Base-by-base conservation (phyloP, 768 basidiomycete genomes). In the Kwoniella sp. region DNA sequence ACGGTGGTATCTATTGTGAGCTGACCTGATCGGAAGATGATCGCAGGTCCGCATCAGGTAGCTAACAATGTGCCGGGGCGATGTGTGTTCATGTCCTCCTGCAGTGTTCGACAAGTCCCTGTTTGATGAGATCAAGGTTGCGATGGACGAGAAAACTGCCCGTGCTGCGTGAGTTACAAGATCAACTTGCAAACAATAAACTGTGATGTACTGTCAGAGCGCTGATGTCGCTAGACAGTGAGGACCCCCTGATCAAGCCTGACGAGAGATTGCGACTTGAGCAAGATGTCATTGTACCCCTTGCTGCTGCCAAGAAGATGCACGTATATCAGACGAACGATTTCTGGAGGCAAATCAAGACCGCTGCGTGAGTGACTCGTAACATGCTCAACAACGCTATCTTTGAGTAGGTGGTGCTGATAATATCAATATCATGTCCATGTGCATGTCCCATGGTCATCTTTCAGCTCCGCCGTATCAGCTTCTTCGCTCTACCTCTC, bases 321-420 rank as follows among this genome's bases (percentile, higher is more conserved):
- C 82, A 75, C 64, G 83, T 82, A 1, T 83, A 79, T 77, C 75
- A 79, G 66, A 77, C 79, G 21, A 74, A 65, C 17, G 75, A 80
- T 36, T 81, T 81, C 66, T 83, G 82, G 82, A 68, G 79, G 8
- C 82, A 82, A 65, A 82, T 83, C 76, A 83, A 83, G 78, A 77
- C 77, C 10, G 82, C 82, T 33, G 82, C 80, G 77, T 81, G 54
- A 57, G 78, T 77, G 40, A 33, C 8, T 25, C 22, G n/a, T n/a
- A n/a, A n/a, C n/a, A n/a, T n/a, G n/a, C n/a, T n/a, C n/a, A n/a
- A n/a, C n/a, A n/a, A 37, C 2, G 30, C 33, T 3, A 21, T 19
- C 53, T 19, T 15, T 6, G 24, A 19, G 44, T 27, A 19, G 27
- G 29, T 21, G 24, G 25, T 9, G 36, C 7, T 26, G 50, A 2